Evolutionary conservation across 2,329 filamentous ascomycete species (phyloP).

Genomic region (Furcasterigmium sp.): DNA sequence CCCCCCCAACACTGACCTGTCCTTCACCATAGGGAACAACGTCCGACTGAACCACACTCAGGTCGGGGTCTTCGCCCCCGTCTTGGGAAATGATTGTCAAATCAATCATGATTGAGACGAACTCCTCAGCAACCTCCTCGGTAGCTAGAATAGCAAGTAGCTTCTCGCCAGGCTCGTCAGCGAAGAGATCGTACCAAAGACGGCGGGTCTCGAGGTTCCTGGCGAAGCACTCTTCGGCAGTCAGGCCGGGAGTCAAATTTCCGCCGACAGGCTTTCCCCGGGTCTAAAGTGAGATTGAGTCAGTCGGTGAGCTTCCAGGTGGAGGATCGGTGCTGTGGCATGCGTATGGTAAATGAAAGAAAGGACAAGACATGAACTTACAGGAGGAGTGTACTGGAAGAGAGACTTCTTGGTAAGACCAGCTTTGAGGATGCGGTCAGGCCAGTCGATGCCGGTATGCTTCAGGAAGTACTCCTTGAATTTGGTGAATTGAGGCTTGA

Average conservation of each 20-base stretch:
- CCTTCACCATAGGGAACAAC: too few species aligned
- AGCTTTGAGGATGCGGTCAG: constrained; percentile 38
- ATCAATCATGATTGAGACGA: too few species aligned
- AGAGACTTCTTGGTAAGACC: constrained; percentile 21
- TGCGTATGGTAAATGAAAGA: not conserved
- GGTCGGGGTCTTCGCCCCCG: too few species aligned
- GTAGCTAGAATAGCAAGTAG: constrained; percentile 2
- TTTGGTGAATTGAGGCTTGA: constrained; percentile 36
- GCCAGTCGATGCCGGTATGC: constrained; percentile 56
- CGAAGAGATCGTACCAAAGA: constrained; percentile 8
- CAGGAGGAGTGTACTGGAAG: constrained; percentile 43
- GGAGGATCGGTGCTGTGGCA: too few species aligned
- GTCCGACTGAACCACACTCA: too few species aligned
- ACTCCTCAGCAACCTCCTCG: not conserved
- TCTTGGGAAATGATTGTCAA: too few species aligned
- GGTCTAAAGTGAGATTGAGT: constrained; percentile 5
- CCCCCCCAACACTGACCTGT: too few species aligned
- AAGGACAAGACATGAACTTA: constrained; percentile 20
- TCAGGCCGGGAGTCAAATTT: not conserved
- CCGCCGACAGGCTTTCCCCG: constrained; percentile 9
- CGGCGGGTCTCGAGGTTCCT: constrained; percentile 4
- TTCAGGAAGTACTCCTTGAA: constrained; percentile 54
- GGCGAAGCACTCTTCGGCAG: constrained; percentile 3
- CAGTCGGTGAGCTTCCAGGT: too few species aligned
- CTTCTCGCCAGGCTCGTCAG: constrained; percentile 1